Evolutionary conservation across 805 yeast species (phyloP), one percentile per base, ranked within the genome.

Genomic region (Hanseniaspora opuntiae): DNA sequence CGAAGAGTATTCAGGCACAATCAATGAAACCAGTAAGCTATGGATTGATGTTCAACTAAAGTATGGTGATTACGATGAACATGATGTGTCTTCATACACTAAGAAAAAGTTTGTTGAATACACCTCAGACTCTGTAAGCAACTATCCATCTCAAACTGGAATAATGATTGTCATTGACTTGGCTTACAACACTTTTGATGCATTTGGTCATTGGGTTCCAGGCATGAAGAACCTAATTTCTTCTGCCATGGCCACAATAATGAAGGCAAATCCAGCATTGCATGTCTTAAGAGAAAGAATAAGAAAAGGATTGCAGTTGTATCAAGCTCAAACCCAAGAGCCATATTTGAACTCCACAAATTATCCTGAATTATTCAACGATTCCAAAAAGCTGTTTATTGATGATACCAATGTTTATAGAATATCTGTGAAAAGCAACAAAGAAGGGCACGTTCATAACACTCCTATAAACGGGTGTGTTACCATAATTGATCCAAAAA

Each of bases 61-160:
- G 53, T 93, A 90, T 63, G 98, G 99, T 60, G 99, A 93, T 65
- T 93, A 86, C 66, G 99, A 93, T 66, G 86, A 97, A 4, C 98
- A 93, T 64, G 97, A 93, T 65, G 88, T 93, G 47, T 84, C 96
- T 0, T 78, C 97, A 58, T 93, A 93, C 64, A 85, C 95, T 0
- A 73, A 97, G 53, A 89, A 97, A 7, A 93, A 93, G 64, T 93
- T 81, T 65, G 70, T 93, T 62, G 98, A 93, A 62, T 93, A 93
- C 62, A 90, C 97, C 2, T 77, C 86, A 1, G 98, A 93, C 65
- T 83, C 79, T 57, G 73, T 84, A 4, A 83, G 90, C 60, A 73
- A 82, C 53, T 93, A 93, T 64, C 97, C 98, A 3, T 83, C 95
- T 2, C 86, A 95, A 2, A 86, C 96, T 0, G 99, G 99, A 57